Evolutionary conservation across 495 filamentous ascomycete genomes (phyloP), one percentile per base, ranked within the genome.

Genomic region (Hypomontagnella monticulosa): DNA sequence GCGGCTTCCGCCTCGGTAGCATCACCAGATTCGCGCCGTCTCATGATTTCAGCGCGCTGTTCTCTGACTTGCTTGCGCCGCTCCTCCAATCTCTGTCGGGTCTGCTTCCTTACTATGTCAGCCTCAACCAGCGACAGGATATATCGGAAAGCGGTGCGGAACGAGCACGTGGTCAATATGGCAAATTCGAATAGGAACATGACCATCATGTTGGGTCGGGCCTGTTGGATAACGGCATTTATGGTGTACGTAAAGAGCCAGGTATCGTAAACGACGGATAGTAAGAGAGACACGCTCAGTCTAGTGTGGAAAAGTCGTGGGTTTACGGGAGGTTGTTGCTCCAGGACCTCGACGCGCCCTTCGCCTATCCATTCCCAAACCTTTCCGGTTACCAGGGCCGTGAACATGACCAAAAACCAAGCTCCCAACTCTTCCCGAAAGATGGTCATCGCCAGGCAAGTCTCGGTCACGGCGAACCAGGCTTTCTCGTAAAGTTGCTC

Each of bases 121-220:
- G 89, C 87, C 71, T 98, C 95, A 3, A 86, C 80, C 48, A 97
- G 74, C n/a, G 89, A 90, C 20, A 99, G 81, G 23, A 83, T 71
- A 76, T 98, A 99, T 51, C 93, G 86, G 50, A 86, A 79, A 14
- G 84, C 78, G 6, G 92, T 97, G 20, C 93, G 94, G 16, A 87
- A 78, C 1, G 96, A 96, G 27, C 87, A 86, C 9, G 96, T 88
- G 3, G 87, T 80, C 58, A 98, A 77, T 58, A 99, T 86, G 10
- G 93, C 93, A 68, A 98, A 99, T 74, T 99, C 95, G 69, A 99
- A 98, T 14, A 93, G 88, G 71, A 99, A 99, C 93, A 98, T 98
- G 56, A 99, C 92, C 96, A 99, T 99, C 92, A 99, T 97, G 53
- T 95, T 93, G 0, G 95, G 93, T 15, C 91, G 87, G 0, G 95